Evolutionary conservation across 129 eudicot genomes (phyloP).

Genomic region (Silybum marianum): DNA sequence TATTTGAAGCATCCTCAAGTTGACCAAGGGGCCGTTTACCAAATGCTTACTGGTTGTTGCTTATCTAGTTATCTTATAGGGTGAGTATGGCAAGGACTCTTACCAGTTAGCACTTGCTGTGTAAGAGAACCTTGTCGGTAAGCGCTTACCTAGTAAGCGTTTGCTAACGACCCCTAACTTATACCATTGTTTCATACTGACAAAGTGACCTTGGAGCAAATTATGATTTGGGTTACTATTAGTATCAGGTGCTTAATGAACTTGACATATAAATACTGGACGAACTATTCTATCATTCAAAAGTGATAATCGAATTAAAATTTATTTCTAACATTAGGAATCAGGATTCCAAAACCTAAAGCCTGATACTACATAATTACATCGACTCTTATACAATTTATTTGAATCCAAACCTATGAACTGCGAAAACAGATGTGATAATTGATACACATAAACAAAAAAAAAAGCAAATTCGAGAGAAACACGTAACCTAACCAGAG

Average conservation of each 20-base stretch:
- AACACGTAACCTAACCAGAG: not conserved
- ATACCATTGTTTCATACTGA: not conserved
- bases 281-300: not conserved
- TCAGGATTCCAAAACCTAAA: too few species aligned
- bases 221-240: not conserved
- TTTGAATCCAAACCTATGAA: not conserved
- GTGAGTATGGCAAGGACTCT: too few species aligned
- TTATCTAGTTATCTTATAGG: too few species aligned
- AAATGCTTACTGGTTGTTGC: too few species aligned
- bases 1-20: not conserved
- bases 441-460: not conserved
- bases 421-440: not conserved
- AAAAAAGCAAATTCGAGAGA: not conserved
- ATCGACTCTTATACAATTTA: not conserved
- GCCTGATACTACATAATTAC: not conserved
- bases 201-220: not conserved
- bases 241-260: not conserved
- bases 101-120: too few species aligned
- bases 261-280: not conserved
- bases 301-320: not conserved
- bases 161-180: not conserved
- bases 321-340: not conserved
- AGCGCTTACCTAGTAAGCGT: too few species aligned
- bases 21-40: not conserved
- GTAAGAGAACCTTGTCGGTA: too few species aligned